Evolutionary conservation across 2,329 filamentous ascomycete species (phyloP).

Genomic region (Ceratocystiopsis sp.): DNA sequence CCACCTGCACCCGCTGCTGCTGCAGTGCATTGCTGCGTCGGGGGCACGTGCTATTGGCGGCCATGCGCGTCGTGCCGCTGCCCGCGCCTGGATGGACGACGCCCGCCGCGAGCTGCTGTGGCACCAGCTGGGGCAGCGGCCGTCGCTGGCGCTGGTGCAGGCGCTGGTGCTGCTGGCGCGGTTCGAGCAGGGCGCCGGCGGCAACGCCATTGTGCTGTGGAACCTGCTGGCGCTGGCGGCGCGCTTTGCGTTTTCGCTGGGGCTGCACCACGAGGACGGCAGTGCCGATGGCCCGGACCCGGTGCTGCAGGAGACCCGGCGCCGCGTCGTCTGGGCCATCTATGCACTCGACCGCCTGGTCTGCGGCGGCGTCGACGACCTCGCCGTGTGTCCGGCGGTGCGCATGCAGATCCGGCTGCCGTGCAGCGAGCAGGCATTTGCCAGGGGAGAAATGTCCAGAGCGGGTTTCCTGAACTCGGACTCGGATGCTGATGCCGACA

Average conservation of each 20-base stretch:
- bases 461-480: too few species aligned
- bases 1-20: constrained; percentile 8
- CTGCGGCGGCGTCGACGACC: constrained; percentile 14
- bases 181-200: neutral
- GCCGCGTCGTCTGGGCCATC: constrained; percentile 14
- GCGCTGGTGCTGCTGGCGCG: neutral
- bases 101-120: neutral
- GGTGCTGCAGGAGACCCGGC: constrained; percentile 9
- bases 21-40: constrained; percentile 10
- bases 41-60: constrained; percentile 4
- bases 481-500: too few species aligned
- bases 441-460: too few species aligned
- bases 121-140: neutral
- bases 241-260: neutral
- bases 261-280: constrained; percentile 1
- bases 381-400: constrained; percentile 12
- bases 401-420: constrained; percentile 10
- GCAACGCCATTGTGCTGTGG: neutral
- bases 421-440: constrained; percentile 2
- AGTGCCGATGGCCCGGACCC: neutral
- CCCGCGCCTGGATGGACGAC: neutral
- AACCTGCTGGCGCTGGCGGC: neutral
- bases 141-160: neutral
- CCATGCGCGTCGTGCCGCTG: constrained; percentile 2
- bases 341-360: constrained; percentile 12